Percentiles rank a stretch among this genome's conserved stretches.
These are phyloP conservation scores for Atkinsonella texensis DNA, from an alignment of 2,329 filamentous ascomycete species.

Conservation along the genomic window DNA sequence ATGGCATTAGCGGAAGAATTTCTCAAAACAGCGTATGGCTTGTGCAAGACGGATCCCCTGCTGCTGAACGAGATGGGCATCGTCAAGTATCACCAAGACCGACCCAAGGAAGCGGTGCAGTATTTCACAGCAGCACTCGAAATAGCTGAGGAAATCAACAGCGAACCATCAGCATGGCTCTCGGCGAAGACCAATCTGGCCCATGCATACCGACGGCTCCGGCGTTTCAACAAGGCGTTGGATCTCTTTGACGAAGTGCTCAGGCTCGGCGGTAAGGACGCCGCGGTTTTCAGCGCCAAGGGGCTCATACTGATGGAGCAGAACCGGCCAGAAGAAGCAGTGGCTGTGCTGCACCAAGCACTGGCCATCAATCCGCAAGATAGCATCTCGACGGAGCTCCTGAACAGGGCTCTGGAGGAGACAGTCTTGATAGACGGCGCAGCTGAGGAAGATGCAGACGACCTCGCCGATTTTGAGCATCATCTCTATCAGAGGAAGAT, in stretches of 20 bases:
- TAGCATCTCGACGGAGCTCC: constrained; percentile 65
- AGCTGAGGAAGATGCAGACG: constrained; percentile 34
- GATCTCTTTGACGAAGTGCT: constrained; percentile 79
- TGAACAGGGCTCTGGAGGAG: constrained; percentile 59
- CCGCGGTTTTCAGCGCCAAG: constrained; percentile 68
- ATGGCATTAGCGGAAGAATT: constrained; percentile 91
- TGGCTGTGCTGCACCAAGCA: constrained; percentile 73
- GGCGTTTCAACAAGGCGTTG: constrained; percentile 59
- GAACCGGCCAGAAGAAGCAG: constrained; percentile 61
- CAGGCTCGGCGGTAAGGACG: constrained; percentile 67
- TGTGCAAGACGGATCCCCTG: constrained; percentile 76
- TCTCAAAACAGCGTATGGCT: constrained; percentile 71
- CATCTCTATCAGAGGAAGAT: constrained; percentile 35
- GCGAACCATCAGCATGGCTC: constrained; percentile 71
- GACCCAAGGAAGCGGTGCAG: constrained; percentile 60
- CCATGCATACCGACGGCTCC: constrained; percentile 68
- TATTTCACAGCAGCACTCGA: constrained; percentile 69
- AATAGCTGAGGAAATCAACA: constrained; percentile 69
- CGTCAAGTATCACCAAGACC: constrained; percentile 86
- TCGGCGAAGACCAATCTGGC: constrained; percentile 79
- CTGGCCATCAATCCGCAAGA: constrained; percentile 70
- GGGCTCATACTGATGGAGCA: constrained; percentile 75
- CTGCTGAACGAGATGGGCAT: constrained; percentile 93
- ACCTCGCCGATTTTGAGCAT: constrained; percentile 38
- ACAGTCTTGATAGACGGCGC: constrained; percentile 35